phyloP scores from a whole-genome alignment of 495 filamentous ascomycete species.

The Usnea hakonensis region DNA sequence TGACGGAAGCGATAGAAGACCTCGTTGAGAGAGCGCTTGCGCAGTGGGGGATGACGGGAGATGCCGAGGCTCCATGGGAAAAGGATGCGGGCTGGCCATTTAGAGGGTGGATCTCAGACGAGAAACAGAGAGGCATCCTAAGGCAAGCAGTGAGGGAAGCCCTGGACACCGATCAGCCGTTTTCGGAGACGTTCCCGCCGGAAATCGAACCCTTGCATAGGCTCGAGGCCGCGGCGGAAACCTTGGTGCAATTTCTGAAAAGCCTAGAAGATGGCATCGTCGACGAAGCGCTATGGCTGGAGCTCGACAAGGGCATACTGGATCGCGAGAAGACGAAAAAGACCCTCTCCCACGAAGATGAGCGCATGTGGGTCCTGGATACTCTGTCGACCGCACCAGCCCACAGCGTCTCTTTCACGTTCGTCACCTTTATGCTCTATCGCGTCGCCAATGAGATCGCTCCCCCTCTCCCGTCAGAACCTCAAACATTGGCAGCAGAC shows the following conservation, averaged over 20 bases:
- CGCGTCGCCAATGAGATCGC: conserved; percentile 38
- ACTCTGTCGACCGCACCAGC: conserved; percentile 60
- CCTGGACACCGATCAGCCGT: conserved; percentile 55
- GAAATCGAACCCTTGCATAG: conserved; percentile 54
- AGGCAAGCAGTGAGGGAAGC: conserved; percentile 30
- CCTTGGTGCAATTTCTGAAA: conserved; percentile 60
- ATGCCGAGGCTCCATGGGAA: conserved; percentile 46
- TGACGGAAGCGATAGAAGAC: conserved; percentile 75
- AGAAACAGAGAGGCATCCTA: conserved; percentile 23
- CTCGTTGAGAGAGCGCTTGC: conserved; percentile 67
- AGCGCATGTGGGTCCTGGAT: conserved; percentile 62
- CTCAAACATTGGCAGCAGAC: background rate
- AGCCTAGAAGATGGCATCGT: conserved; percentile 71
- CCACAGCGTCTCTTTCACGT: conserved; percentile 79
- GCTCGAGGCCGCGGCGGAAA: conserved; percentile 60
- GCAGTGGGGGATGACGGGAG: conserved; percentile 72
- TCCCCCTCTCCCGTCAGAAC: background rate
- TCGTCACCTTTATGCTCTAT: conserved; percentile 69
- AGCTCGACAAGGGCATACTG: conserved; percentile 56
- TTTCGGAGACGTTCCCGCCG: conserved; percentile 50
- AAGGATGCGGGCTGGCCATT: conserved; percentile 69
- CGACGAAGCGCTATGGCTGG: conserved; percentile 57
- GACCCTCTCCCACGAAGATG: conserved; percentile 49
- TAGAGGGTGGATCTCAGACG: conserved; percentile 1
- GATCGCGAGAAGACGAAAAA: conserved; percentile 43